A percentile compares a stretch with the other conserved stretches of the same genome.
Conservation (phyloP, 2,329 filamentous ascomycete genomes). For the Nigrospora oryzae region DNA sequence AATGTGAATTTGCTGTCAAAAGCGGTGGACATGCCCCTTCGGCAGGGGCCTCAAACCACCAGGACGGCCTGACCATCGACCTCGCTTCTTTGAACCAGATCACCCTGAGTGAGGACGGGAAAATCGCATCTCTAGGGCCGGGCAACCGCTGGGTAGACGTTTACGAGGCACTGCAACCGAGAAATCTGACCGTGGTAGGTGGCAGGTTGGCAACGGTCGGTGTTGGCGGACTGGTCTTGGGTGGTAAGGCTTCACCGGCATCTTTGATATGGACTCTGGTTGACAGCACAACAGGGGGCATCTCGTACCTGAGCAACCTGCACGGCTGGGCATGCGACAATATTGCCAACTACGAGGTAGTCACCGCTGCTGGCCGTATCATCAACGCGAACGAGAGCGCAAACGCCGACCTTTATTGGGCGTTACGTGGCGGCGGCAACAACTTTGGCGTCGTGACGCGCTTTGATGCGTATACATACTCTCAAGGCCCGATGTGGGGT, state of each 20-base stretch:
- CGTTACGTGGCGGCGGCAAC: conserved; percentile 33
- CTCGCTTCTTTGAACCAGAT: conserved; percentile 6
- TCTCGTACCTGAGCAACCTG: conserved; percentile 11
- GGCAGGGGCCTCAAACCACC: too few relatives aligned
- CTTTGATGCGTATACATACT: conserved; percentile 12
- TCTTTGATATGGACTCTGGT: neutral
- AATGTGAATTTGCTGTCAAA: neutral
- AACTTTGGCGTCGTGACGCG: conserved; percentile 31
- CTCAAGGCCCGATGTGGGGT: neutral
- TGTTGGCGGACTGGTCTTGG: conserved; percentile 27
- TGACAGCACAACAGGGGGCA: conserved; percentile 8
- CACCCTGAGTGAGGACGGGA: conserved; percentile 11
- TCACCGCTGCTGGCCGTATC: conserved; percentile 29
- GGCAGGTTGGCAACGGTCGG: conserved; percentile 27
- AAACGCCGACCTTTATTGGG: conserved; percentile 31
- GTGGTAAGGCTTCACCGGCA: conserved; percentile 8
- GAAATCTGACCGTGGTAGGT: conserved; percentile 24
- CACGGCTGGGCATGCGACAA: conserved; percentile 36
- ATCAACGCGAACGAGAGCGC: conserved; percentile 25
- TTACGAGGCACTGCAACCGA: conserved; percentile 21
- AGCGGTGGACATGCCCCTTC: neutral
- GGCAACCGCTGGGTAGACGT: conserved; percentile 29
- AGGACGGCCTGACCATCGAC: too few relatives aligned
- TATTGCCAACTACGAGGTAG: conserved; percentile 31
- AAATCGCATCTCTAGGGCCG: conserved; percentile 22